Evolutionary conservation across 176 grass and related monocot species (phyloP).

Genomic region (Ananas comosus): DNA sequence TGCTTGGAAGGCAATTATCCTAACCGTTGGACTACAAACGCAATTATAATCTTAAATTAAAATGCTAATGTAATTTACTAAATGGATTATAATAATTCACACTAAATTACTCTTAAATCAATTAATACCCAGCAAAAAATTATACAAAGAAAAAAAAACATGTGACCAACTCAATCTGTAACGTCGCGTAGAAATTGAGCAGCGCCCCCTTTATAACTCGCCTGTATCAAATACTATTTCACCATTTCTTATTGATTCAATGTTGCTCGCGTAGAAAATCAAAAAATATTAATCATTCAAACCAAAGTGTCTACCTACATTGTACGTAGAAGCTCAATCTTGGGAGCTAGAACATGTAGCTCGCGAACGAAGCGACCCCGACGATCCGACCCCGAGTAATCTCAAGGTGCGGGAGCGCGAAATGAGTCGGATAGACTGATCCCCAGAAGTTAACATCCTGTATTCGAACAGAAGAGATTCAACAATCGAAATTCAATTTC

Average conservation of each 20-base stretch:
- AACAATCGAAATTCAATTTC: no score
- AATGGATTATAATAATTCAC: no score
- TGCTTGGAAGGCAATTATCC: conserved; percentile 97
- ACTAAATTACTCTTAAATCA: no score
- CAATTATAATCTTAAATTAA: no score
- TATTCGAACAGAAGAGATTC: not conserved
- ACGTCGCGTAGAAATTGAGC: conserved; percentile 46
- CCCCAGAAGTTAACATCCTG: conserved; percentile 79
- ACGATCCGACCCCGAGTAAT: conserved; percentile 44
- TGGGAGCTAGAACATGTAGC: conserved; percentile 40
- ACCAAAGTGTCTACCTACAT: conserved; percentile 20
- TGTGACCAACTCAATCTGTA: conserved; percentile 47
- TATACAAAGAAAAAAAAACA: no score
- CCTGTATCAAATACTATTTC: conserved; percentile 12
- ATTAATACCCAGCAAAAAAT: no score
- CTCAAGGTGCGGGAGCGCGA: conserved; percentile 56
- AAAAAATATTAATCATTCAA: not conserved
- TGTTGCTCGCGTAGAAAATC: not conserved
- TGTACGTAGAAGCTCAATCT: conserved; percentile 60
- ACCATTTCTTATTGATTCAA: no score
- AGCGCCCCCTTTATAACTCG: conserved; percentile 51
- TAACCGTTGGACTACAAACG: conserved; percentile 99
- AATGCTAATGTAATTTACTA: no score
- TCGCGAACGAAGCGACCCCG: conserved; percentile 44
- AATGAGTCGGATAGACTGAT: conserved; percentile 41